phyloP scores from a whole-genome alignment of 1,284 basidiomycete species.

The Pseudozyma hubeiensis region DNA sequence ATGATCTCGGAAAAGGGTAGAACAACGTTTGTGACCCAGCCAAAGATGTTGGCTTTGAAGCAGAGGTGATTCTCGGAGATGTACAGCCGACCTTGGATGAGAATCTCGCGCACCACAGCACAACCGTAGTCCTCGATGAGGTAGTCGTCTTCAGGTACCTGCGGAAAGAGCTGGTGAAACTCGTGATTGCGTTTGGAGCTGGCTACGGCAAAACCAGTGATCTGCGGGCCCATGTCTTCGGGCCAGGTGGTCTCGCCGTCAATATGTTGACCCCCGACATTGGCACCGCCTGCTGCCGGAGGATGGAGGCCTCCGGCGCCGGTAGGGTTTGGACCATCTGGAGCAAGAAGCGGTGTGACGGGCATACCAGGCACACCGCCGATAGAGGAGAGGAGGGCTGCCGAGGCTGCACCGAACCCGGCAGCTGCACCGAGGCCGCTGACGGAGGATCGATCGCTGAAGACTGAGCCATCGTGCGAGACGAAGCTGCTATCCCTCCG shows the following conservation, averaged over 20 bases:
- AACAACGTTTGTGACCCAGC: conserved; percentile 94
- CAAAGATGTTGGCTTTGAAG: conserved; percentile 99
- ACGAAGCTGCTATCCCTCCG: conserved; percentile 44
- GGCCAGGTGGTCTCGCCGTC: conserved; percentile 50
- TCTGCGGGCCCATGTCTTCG: conserved; percentile 55
- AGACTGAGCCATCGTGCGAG: conserved; percentile 47
- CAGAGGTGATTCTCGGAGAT: conserved; percentile 98
- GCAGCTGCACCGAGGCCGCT: conserved; percentile 60
- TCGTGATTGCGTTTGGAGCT: conserved; percentile 94
- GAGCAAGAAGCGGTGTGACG: conserved; percentile 41
- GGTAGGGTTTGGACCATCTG: conserved; percentile 32
- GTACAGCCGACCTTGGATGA: conserved; percentile 94
- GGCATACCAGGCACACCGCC: conserved; percentile 43
- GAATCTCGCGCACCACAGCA: conserved; percentile 92
- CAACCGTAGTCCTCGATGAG: conserved; percentile 99
- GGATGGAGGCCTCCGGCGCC: conserved; percentile 35
- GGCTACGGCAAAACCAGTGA: conserved; percentile 89
- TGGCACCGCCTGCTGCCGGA: conserved; percentile 28
- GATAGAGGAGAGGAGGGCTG: conserved; percentile 51
- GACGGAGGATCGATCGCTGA: conserved; percentile 43
- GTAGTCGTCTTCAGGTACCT: conserved; percentile 92
- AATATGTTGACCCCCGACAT: conserved; percentile 43
- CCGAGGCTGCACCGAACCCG: conserved; percentile 49
- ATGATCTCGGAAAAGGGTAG: conserved; percentile 92
- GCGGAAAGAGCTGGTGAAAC: conserved; percentile 91